phyloP scores from a whole-genome alignment of 176 grass and related monocot genomes.

The Carex cristatella region DNA sequence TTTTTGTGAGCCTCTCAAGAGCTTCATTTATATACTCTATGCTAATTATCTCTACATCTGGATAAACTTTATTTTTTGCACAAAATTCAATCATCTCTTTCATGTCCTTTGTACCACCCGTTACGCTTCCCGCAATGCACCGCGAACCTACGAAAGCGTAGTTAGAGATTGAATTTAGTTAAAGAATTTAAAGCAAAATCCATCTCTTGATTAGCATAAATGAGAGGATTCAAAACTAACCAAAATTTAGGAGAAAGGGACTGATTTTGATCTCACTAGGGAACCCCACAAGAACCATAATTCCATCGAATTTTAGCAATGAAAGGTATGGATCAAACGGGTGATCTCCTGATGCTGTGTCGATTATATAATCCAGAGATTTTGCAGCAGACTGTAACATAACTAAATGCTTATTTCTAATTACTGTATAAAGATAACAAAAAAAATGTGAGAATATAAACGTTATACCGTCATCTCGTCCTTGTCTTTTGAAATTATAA shows the following conservation, averaged over 20 bases:
- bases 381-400: conserved; percentile 29
- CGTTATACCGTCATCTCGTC: conserved; percentile 8
- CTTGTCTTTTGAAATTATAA: conserved; percentile 20
- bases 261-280: conserved; percentile 31
- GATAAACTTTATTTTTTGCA: conserved; percentile 20
- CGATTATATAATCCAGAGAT: conserved; percentile 38
- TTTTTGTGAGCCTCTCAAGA: conserved; percentile 44
- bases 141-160: conserved; percentile 12
- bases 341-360: conserved; percentile 41
- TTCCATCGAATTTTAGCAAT: conserved; percentile 34
- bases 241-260: conserved; percentile 14
- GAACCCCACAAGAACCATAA: conserved; percentile 36
- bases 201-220: not conserved
- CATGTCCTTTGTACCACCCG: conserved; percentile 19
- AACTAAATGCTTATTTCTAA: not conserved
- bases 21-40: conserved; percentile 29
- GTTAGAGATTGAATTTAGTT: not conserved
- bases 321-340: conserved; percentile 45
- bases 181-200: not conserved
- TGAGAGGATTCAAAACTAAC: not conserved
- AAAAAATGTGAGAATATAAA: not conserved
- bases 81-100: conserved; percentile 29
- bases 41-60: conserved; percentile 21
- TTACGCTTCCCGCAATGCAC: conserved; percentile 14
- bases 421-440: not conserved